phyloP scores from a whole-genome alignment of 2,329 filamentous ascomycete genomes.

The Sclerotinia trifoliorum region DNA sequence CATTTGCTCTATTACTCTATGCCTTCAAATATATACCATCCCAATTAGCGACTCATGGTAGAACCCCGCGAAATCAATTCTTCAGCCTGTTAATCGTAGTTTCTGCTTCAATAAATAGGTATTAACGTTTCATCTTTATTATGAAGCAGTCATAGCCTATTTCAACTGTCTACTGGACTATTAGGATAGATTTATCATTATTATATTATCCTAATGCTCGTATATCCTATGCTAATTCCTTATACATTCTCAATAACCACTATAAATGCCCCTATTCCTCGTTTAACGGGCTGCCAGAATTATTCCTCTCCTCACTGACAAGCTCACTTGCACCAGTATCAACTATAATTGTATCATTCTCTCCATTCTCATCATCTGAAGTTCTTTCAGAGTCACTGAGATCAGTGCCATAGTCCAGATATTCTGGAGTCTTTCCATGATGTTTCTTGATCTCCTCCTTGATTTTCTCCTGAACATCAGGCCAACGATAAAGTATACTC shows the following conservation, averaged over 20 bases:
- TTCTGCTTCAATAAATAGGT: neutral
- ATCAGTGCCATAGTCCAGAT: neutral
- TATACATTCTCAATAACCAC: neutral
- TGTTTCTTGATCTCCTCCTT: too few relatives aligned
- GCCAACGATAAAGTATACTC: conserved; percentile 11
- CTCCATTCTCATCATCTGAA: conserved; percentile 3
- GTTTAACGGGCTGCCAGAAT: neutral
- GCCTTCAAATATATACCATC: neutral
- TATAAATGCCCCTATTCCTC: neutral
- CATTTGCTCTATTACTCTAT: too few relatives aligned
- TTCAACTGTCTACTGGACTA: neutral
- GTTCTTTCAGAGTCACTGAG: conserved; percentile 4
- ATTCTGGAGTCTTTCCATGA: neutral
- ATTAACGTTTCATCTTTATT: neutral
- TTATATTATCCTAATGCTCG: neutral
- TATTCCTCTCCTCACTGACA: neutral
- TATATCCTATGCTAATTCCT: neutral
- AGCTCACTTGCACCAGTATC: neutral
- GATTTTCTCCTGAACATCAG: conserved; percentile 9
- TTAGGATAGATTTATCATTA: too few relatives aligned
- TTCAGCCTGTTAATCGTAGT: neutral
- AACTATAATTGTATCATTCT: neutral
- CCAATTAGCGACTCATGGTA: neutral
- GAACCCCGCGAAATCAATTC: fast-evolving
- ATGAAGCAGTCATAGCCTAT: too few relatives aligned